These are phyloP conservation scores for Plasmodium vivax DNA, from an alignment of 169 alveolate species.

Conservation along the genomic window DNA sequence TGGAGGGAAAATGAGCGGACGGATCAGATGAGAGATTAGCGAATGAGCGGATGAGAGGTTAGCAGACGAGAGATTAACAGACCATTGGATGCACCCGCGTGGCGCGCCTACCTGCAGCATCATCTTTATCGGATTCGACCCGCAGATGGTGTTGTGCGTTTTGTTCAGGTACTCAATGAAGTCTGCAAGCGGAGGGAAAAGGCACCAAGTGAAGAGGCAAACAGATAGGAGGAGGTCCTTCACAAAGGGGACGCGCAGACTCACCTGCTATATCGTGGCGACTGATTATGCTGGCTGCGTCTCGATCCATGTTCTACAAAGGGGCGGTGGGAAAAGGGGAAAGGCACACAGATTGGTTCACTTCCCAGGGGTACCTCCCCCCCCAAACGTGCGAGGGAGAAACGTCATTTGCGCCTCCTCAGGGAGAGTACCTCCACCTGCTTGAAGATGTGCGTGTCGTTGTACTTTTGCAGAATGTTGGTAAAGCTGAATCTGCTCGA, in stretches of 20 bases:
- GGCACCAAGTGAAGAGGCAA: neutral
- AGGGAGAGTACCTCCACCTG: conserved; percentile 37
- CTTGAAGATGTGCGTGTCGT: conserved; percentile 29
- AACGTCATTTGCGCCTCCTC: neutral
- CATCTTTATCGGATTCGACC: conserved; percentile 93
- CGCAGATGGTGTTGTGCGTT: conserved; percentile 96
- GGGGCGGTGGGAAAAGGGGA: neutral
- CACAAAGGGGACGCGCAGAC: neutral
- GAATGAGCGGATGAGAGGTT: too few relatives aligned
- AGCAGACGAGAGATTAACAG: too few relatives aligned
- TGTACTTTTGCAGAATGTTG: conserved; percentile 42
- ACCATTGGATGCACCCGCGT: neutral
- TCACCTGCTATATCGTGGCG: conserved; percentile 29
- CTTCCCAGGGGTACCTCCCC: neutral
- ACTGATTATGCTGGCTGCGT: conserved; percentile 35
- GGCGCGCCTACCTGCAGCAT: conserved; percentile 81
- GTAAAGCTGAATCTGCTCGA: conserved; percentile 44
- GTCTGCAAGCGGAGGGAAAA: conserved; percentile 56
- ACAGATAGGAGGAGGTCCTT: too few relatives aligned
- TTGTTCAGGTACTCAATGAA: conserved; percentile 87
- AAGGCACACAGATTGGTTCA: neutral
- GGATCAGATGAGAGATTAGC: neutral
- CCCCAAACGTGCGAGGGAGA: neutral
- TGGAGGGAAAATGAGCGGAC: neutral
- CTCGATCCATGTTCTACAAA: conserved; percentile 63